phyloP scores from a whole-genome alignment of 768 basidiomycete genomes.

The Boletus patriciae region DNA sequence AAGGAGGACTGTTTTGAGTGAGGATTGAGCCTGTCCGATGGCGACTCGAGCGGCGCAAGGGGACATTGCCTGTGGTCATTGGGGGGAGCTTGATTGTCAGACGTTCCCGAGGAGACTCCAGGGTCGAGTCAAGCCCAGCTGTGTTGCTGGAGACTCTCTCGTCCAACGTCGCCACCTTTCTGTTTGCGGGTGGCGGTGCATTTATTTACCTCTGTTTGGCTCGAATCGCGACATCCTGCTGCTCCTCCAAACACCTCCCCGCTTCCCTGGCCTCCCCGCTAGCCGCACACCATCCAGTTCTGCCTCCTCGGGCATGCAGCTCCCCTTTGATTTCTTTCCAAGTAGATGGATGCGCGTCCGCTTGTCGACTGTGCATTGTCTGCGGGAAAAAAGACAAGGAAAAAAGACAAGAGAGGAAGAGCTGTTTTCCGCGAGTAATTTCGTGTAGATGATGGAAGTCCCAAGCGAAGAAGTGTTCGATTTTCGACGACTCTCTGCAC shows the following conservation, averaged over 20 bases:
- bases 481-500: slow-evolving; percentile 25
- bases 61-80: slow-evolving; percentile 17
- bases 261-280: slow-evolving; percentile 23
- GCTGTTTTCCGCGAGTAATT: slow-evolving; percentile 7
- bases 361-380: not conserved
- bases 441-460: slow-evolving; percentile 33
- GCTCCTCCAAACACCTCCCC: slow-evolving; percentile 29
- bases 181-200: slow-evolving; percentile 33
- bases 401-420: slow-evolving; percentile 1
- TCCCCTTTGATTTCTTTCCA: not conserved
- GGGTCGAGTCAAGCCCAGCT: slow-evolving; percentile 9
- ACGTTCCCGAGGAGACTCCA: slow-evolving; percentile 24
- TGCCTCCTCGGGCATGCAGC: not conserved
- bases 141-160: slow-evolving; percentile 21
- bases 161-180: slow-evolving; percentile 30
- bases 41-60: slow-evolving; percentile 29
- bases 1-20: slow-evolving; percentile 27
- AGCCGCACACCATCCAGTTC: slow-evolving; percentile 10
- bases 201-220: slow-evolving; percentile 32
- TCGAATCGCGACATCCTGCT: slow-evolving; percentile 11
- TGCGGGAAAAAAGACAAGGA: slow-evolving; percentile 5
- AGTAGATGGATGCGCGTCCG: not conserved
- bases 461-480: slow-evolving; percentile 32
- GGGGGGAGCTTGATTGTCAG: slow-evolving; percentile 24
- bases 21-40: slow-evolving; percentile 21